Percentiles rank a stretch among this genome's conserved stretches.
phyloP scores from a whole-genome alignment of 139 green algal genomes.

The Coelastrella sp. region DNA sequence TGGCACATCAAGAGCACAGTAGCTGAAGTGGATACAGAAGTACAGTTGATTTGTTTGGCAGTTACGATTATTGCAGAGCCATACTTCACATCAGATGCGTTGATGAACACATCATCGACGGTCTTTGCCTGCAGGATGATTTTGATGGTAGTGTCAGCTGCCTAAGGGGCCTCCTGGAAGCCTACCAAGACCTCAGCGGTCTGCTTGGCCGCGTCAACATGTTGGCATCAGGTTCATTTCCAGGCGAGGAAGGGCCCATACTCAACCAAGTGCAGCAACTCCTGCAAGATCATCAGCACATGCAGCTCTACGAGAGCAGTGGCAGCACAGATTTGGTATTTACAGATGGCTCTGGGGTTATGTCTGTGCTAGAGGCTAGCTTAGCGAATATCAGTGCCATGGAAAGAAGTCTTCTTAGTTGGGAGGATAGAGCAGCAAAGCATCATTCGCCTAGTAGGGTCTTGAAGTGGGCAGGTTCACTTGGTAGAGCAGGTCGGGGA shows the following conservation, averaged over 20 bases:
- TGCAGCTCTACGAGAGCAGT: background rate
- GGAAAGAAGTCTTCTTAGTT: constrained; percentile 51
- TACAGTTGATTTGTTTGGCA: no score
- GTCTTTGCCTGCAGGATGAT: constrained; percentile 60
- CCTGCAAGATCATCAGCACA: constrained; percentile 24
- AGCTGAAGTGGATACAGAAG: no score
- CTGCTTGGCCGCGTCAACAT: background rate
- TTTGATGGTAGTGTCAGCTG: constrained; percentile 60
- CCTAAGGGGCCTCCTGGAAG: background rate
- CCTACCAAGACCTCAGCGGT: constrained; percentile 14
- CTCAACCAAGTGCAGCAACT: constrained; percentile 13
- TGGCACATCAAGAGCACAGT: no score
- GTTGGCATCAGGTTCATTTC: background rate
- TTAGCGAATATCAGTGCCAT: constrained; percentile 36
- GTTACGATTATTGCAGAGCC: no score
- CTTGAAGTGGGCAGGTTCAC: constrained; percentile 59
- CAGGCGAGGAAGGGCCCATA: constrained; percentile 15
- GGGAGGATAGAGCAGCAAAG: constrained; percentile 52
- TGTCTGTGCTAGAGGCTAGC: constrained; percentile 29
- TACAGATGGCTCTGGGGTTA: background rate
- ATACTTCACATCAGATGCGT: no score
- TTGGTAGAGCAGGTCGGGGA: background rate
- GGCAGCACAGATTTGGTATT: background rate
- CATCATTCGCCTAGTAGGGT: constrained; percentile 63
- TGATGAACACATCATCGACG: no score